Conservation (phyloP, 352 stramenopile species). For the Phytophthora sp. region DNA sequence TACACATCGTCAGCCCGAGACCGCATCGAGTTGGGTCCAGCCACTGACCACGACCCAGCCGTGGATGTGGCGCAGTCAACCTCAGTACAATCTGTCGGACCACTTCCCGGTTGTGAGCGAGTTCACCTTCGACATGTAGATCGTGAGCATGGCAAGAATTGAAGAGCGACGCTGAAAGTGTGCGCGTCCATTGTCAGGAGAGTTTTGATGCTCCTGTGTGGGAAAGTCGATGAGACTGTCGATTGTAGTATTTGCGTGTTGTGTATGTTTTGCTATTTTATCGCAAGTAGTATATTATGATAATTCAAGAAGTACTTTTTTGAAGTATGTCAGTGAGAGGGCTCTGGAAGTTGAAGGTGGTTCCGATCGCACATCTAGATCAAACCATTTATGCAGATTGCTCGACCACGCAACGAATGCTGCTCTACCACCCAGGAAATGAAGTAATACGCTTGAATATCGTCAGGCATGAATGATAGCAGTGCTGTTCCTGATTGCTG, state of each 20-base stretch:
- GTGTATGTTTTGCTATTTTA: slow-evolving; percentile 45
- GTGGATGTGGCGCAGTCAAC: slow-evolving; percentile 66
- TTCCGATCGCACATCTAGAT: no score
- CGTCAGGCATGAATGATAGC: no score
- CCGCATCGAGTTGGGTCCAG: slow-evolving; percentile 64
- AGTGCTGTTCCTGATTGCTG: no score
- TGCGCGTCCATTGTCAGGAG: slow-evolving; percentile 8
- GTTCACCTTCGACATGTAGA: slow-evolving; percentile 79
- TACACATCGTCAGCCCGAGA: slow-evolving; percentile 58
- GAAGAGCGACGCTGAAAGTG: slow-evolving; percentile 16
- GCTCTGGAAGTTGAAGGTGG: no score
- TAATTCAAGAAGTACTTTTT: slow-evolving; percentile 26
- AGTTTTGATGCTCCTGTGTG: not conserved
- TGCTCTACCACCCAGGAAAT: no score
- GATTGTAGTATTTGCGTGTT: slow-evolving; percentile 35
- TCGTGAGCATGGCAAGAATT: not conserved
- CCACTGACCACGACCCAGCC: slow-evolving; percentile 55
- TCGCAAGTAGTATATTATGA: slow-evolving; percentile 32
- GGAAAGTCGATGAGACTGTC: slow-evolving; percentile 4
- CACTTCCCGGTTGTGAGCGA: slow-evolving; percentile 78
- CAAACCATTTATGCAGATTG: no score
- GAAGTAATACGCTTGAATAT: no score
- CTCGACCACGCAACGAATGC: no score
- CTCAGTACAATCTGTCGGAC: slow-evolving; percentile 79
- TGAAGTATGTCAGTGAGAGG: no score